A percentile compares a stretch with the other conserved stretches of the same genome.
These are phyloP conservation scores for Pyracantha coccinea DNA, from an alignment of 331 rosid species.

Conservation along the genomic window DNA sequence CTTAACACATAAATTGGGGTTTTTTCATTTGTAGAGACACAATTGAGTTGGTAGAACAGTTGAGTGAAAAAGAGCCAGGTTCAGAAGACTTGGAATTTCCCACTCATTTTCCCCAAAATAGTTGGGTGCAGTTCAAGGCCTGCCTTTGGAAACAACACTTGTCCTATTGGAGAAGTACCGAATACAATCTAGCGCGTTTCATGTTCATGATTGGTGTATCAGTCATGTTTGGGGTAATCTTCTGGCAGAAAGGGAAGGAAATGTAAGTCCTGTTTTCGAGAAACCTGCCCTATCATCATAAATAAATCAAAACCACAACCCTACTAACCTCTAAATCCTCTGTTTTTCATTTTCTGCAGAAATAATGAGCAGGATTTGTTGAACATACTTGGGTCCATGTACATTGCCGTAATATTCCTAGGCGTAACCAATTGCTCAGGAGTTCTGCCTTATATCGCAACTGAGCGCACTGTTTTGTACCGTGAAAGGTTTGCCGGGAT, in stretches of 20 bases:
- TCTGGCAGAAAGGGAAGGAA: slow-evolving; percentile 72
- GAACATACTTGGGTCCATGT: slow-evolving; percentile 72
- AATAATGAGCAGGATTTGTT: slow-evolving; percentile 73
- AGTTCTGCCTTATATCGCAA: slow-evolving; percentile 57
- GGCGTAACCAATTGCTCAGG: slow-evolving; percentile 66
- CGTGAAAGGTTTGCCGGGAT: slow-evolving; percentile 89
- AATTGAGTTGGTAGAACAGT: slow-evolving; percentile 46
- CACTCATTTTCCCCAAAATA: slow-evolving; percentile 55
- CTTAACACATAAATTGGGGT: not conserved
- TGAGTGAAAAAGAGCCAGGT: slow-evolving; percentile 46
- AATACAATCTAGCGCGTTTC: slow-evolving; percentile 63
- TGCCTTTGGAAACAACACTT: slow-evolving; percentile 88
- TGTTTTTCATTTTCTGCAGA: slow-evolving; percentile 32
- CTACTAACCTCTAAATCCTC: not conserved
- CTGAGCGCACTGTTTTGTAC: slow-evolving; percentile 64
- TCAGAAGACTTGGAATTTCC: slow-evolving; percentile 60
- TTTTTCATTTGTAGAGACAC: slow-evolving; percentile 42
- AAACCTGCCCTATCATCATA: too few relatives aligned
- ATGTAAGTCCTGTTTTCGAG: slow-evolving; percentile 35
- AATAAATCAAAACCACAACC: not conserved
- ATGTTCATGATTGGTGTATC: slow-evolving; percentile 51
- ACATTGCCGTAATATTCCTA: slow-evolving; percentile 60
- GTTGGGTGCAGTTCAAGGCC: slow-evolving; percentile 68
- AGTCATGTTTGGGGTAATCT: slow-evolving; percentile 57
- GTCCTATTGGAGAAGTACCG: slow-evolving; percentile 93